phyloP scores from a whole-genome alignment of 1,284 basidiomycete genomes.

The Xerocomus nothofagi region DNA sequence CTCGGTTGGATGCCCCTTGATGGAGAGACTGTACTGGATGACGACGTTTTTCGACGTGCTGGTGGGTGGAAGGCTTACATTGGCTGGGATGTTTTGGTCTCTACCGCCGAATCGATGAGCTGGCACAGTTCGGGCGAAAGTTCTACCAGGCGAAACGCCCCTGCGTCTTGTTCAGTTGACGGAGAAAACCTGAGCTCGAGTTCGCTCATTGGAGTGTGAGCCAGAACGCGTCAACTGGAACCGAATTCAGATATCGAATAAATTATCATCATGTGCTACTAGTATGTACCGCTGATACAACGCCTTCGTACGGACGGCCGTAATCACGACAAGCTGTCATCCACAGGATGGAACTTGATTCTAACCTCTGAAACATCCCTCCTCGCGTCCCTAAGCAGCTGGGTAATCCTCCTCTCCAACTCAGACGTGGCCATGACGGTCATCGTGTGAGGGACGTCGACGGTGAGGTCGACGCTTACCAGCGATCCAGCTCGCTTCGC shows the following conservation, averaged over 20 bases:
- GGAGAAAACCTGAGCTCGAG: conserved; percentile 54
- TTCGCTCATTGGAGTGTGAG: conserved; percentile 13
- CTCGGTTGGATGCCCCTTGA: conserved; percentile 80
- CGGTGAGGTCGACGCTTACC: conserved; percentile 74
- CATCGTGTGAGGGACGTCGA: conserved; percentile 61
- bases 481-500: conserved; percentile 77
- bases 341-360: conserved; percentile 65
- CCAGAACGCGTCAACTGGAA: not conserved
- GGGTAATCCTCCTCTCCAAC: conserved; percentile 64
- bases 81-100: conserved; percentile 26
- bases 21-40: conserved; percentile 53
- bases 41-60: not conserved
- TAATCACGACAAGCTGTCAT: conserved; percentile 13
- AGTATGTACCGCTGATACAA: conserved; percentile 1
- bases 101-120: conserved; percentile 46
- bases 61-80: conserved; percentile 12
- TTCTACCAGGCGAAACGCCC: conserved; percentile 65
- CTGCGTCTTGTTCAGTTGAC: conserved; percentile 44
- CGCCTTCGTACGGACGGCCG: not conserved
- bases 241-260: too few relatives aligned
- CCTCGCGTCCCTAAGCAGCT: conserved; percentile 58
- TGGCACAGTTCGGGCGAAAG: conserved; percentile 62
- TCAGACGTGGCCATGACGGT: conserved; percentile 57
- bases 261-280: too few relatives aligned
- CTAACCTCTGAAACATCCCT: conserved; percentile 80